These are phyloP conservation scores for Mycena haematopus DNA, from an alignment of 768 basidiomycete species.

Conservation along the genomic window DNA sequence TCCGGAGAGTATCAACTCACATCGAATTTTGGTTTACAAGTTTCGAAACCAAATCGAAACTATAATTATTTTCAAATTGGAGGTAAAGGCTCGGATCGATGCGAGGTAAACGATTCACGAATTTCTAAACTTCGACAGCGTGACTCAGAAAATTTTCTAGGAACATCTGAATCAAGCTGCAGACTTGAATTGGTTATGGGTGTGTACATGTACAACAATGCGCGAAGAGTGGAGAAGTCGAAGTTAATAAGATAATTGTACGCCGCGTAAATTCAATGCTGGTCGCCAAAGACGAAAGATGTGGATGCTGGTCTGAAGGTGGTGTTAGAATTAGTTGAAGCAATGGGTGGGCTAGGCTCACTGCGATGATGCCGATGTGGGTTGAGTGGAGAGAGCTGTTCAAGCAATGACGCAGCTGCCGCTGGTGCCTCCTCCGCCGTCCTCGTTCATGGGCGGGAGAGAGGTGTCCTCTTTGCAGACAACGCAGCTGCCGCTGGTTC, in stretches of 20 bases:
- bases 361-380: constrained; percentile 8
- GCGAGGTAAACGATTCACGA: too few species aligned
- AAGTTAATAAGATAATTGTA: constrained; percentile 21
- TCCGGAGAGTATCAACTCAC: too few species aligned
- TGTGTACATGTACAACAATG: constrained; percentile 8
- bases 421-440: constrained; percentile 14
- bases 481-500: constrained; percentile 1
- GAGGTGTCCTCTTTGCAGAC: constrained; percentile 25
- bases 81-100: too few species aligned
- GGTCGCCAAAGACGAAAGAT: constrained; percentile 3
- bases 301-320: constrained; percentile 2
- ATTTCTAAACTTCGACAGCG: too few species aligned
- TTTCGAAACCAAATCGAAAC: too few species aligned
- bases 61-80: too few species aligned
- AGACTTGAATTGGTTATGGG: constrained; percentile 4
- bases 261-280: constrained; percentile 8
- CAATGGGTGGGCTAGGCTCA: neutral
- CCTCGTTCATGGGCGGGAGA: constrained; percentile 19
- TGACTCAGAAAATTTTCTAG: neutral
- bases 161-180: neutral
- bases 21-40: too few species aligned
- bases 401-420: constrained; percentile 23
- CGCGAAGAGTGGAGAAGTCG: constrained; percentile 11
- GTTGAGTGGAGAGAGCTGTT: neutral
- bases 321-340: neutral